Evolutionary conservation across 148 eudicot species (phyloP).

Genomic region (Camellia sinensis): DNA sequence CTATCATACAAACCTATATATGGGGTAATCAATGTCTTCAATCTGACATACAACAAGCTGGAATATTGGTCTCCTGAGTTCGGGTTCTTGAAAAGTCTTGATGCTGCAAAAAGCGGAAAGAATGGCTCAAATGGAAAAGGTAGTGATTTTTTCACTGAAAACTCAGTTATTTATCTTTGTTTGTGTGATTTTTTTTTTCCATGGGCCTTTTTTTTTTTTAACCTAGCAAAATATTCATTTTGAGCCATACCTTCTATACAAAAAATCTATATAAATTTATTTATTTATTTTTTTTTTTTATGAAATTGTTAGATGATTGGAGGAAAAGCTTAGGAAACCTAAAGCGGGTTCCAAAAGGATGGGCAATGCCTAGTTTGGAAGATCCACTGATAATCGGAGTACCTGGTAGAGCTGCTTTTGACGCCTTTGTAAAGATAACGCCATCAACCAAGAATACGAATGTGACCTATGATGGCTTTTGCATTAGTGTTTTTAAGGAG

Average conservation of each 20-base stretch:
- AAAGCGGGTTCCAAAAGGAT: not conserved
- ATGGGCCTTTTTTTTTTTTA: too few relatives aligned
- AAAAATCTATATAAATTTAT: too few relatives aligned
- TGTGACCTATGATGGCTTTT: conserved; percentile 1
- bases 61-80: not conserved
- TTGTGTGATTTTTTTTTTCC: too few relatives aligned
- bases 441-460: not conserved
- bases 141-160: not conserved
- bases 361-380: conserved; percentile 2
- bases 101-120: not conserved
- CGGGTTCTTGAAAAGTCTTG: not conserved
- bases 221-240: too few relatives aligned
- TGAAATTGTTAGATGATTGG: not conserved
- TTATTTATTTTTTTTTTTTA: too few relatives aligned
- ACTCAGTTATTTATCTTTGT: too few relatives aligned
- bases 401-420: not conserved
- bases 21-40: not conserved
- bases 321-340: not conserved
- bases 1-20: not conserved
- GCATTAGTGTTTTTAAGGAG: conserved; percentile 9
- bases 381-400: conserved; percentile 13
- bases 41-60: not conserved
- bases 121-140: not conserved
- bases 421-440: not conserved
- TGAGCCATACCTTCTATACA: too few relatives aligned